phyloP scores from a whole-genome alignment of 805 yeast species.

The Candida multigemmis region DNA sequence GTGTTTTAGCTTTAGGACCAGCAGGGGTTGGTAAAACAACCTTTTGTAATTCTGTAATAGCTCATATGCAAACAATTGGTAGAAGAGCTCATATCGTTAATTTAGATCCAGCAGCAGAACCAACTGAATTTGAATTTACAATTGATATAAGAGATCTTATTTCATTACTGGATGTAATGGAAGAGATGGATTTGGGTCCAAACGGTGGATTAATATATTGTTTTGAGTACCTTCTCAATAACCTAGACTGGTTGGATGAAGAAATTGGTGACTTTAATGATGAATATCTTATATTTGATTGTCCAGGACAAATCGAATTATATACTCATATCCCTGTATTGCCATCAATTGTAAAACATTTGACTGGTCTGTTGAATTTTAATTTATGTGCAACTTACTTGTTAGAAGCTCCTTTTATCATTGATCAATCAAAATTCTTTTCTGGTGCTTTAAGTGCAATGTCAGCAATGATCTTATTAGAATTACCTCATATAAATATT shows the following conservation, averaged over 20 bases:
- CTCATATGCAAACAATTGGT: slow-evolving; percentile 85
- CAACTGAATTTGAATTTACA: slow-evolving; percentile 83
- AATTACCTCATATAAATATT: slow-evolving; percentile 89
- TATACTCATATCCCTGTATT: slow-evolving; percentile 91
- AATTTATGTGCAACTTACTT: slow-evolving; percentile 88
- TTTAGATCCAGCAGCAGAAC: slow-evolving; percentile 95
- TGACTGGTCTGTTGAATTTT: slow-evolving; percentile 72
- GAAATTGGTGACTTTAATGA: slow-evolving; percentile 94
- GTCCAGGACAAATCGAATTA: slow-evolving; percentile 95
- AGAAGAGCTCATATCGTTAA: slow-evolving; percentile 92
- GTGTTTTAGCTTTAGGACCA: slow-evolving; percentile 90
- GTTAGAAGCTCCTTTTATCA: slow-evolving; percentile 87
- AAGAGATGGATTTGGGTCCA: slow-evolving; percentile 87
- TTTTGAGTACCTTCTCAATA: slow-evolving; percentile 82
- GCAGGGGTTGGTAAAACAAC: slow-evolving; percentile 97
- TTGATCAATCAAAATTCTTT: slow-evolving; percentile 86
- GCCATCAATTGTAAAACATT: slow-evolving; percentile 81
- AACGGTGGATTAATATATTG: slow-evolving; percentile 92
- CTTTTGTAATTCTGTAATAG: slow-evolving; percentile 78
- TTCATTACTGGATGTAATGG: slow-evolving; percentile 90
- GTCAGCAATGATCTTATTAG: slow-evolving; percentile 95
- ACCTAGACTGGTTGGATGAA: slow-evolving; percentile 95
- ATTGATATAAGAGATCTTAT: slow-evolving; percentile 88
- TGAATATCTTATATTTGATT: slow-evolving; percentile 88
- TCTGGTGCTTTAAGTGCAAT: slow-evolving; percentile 94